Evolutionary conservation across 768 basidiomycete genomes (phyloP).

Genomic region (Termitomyces sp.): DNA sequence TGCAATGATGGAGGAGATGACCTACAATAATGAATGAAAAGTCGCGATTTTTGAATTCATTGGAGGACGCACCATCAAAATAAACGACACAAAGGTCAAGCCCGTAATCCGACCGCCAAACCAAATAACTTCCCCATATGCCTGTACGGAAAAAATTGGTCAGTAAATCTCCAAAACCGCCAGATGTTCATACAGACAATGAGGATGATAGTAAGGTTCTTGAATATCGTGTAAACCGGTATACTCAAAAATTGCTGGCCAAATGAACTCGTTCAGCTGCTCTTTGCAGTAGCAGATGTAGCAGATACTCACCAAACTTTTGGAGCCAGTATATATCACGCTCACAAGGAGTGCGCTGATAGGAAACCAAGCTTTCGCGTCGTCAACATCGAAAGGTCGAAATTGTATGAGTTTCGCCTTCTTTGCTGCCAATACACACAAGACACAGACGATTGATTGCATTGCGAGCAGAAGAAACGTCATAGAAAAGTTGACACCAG

Average conservation of each 20-base stretch:
- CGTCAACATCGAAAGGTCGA: slow-evolving; percentile 74
- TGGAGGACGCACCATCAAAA: slow-evolving; percentile 71
- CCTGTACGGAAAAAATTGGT: slow-evolving; percentile 39
- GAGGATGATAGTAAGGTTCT: slow-evolving; percentile 98
- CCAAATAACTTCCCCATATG: slow-evolving; percentile 97
- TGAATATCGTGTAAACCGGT: slow-evolving; percentile 99
- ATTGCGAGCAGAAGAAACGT: slow-evolving; percentile 91
- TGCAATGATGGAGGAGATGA: slow-evolving; percentile 92
- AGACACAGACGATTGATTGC: slow-evolving; percentile 84
- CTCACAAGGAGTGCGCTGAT: slow-evolving; percentile 88
- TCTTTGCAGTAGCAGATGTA: slow-evolving; percentile 9
- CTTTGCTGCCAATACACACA: slow-evolving; percentile 74
- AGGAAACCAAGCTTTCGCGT: slow-evolving; percentile 93
- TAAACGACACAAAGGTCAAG: slow-evolving; percentile 84
- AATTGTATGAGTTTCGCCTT: slow-evolving; percentile 77
- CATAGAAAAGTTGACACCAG: slow-evolving; percentile 92
- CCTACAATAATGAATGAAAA: slow-evolving; percentile 35
- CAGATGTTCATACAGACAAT: slow-evolving; percentile 56
- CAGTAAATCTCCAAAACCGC: neutral
- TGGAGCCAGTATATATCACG: slow-evolving; percentile 98
- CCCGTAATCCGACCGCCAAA: slow-evolving; percentile 88
- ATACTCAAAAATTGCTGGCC: slow-evolving; percentile 92
- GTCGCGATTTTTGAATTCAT: neutral
- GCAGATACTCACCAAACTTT: slow-evolving; percentile 74
- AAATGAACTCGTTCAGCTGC: neutral